Evolutionary conservation across 192 early-diverging fungal species (phyloP), one percentile per base, ranked within the genome.

Genomic region (Coemansia sp.): DNA sequence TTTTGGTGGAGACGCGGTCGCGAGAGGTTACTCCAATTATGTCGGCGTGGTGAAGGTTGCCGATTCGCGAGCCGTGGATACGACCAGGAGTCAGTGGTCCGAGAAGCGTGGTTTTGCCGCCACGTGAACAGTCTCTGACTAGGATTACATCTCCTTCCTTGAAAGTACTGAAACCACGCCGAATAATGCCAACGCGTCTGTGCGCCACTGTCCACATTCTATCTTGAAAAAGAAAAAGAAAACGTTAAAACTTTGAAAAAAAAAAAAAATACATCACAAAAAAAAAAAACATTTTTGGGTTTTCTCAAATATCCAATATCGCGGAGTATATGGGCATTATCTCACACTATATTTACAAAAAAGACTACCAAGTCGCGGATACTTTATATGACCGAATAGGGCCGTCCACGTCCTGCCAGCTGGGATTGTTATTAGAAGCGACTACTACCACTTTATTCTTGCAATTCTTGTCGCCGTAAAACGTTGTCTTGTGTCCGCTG

Each of bases 131-230:
- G 5, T 82, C 72, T 48, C 80, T 75, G 0, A 74, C 46, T 10
- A 82, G 32, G 14, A 82, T 75, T 62, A 74, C 74, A 36, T 82
- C 80, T 39, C 80, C 80, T 17, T 61, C 41, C 12, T 69, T 55
- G 36, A 78, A 78, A 9, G 44, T 34, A 23, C 19, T 34, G 27
- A 58, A 58, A 14, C 29, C 31, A n/a, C 55, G 15, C 6, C 55
- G 55, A 34, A 31, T 17, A 34, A 58, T 58, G 29, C 34, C 34
- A 36, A 36, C 34, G 8, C 14, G 29, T n/a, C 15, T 32, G 7
- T 29, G 4, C 3, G 55, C 29, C 15, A 29, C 32, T 29, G 29
- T 15, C 53, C n/a, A 23, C 50, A 51, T 51, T 51, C 6, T 27
- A 27, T 0, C 25, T 51, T 45, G 42, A 45, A 17, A 5, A 45